Evolutionary conservation across 2,329 filamentous ascomycete genomes (phyloP).

Genomic region (Phialocephala sp.): DNA sequence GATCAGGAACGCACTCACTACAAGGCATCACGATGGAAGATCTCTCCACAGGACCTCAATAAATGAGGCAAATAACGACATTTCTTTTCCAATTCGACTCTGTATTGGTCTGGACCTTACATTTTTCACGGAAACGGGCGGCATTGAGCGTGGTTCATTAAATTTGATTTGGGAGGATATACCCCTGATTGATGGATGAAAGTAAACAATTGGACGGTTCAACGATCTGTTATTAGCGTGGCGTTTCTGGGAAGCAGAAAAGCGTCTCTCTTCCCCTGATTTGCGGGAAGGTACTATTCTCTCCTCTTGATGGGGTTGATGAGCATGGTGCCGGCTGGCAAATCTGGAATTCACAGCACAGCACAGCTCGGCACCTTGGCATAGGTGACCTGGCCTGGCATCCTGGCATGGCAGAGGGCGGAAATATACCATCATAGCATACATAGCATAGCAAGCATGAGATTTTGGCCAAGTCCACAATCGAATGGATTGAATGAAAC

Average conservation of each 20-base stretch:
- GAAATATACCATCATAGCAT: not conserved
- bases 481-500: not conserved
- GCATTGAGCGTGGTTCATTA: slow-evolving; percentile 1
- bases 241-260: slow-evolving; percentile 10
- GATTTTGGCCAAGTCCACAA: not conserved
- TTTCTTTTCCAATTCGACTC: not conserved
- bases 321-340: not conserved
- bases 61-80: not conserved
- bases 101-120: not conserved
- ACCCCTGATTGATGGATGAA: slow-evolving; percentile 16
- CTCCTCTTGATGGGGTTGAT: slow-evolving; percentile 1
- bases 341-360: not conserved
- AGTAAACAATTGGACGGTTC: slow-evolving; percentile 1
- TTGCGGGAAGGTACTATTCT: not conserved
- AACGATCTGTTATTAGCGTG: slow-evolving; percentile 3
- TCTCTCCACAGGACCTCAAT: not conserved
- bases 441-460: not conserved
- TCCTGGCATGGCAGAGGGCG: not conserved
- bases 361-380: not conserved
- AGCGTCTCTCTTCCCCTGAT: not conserved
- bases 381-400: slow-evolving; percentile 5
- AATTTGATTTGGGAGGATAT: slow-evolving; percentile 17
- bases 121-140: not conserved
- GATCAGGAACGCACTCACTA: not conserved
- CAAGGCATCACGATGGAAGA: slow-evolving; percentile 4